Evolutionary conservation across 176 grass and related monocot species (phyloP), one percentile per base, ranked within the genome.

Genomic region (Alopecurus myosuroides): DNA sequence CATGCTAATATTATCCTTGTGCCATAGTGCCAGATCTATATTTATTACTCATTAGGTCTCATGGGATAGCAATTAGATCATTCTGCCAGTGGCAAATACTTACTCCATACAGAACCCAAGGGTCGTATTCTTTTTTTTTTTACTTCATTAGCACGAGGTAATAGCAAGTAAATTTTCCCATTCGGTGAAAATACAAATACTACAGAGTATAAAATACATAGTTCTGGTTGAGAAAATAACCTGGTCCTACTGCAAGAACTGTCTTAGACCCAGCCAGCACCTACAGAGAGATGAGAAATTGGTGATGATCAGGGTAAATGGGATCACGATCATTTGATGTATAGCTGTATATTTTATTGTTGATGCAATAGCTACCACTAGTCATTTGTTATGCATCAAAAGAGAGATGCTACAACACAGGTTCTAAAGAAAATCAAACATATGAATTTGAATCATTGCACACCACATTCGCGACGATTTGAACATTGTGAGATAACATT

Each of bases 161-260:
- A 49, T 58, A 15, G 60, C 88, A 81, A 18, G 11, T 39, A 0
- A 77, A 77, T 78, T 37, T 28, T 33, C 1, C 42, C 6, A 7
- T 0, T 5, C 46, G 18, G 2, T 41, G 36, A 70, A 25, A 45
- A 72, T 4, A 28, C 40, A 28, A 23, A 69, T 2, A 49, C 4
- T 49, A 72, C 42, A 34, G 31, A 28, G 6, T 66, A 62, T 37
- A 26, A 76, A 73, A 29, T 6, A 57, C 31, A 11, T 28, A 36
- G 30, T 63, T 84, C 33, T 76, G 39, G 37, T 1, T 72, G 29
- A 80, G 68, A 55, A 88, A 77, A 66, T 66, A 63, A 97, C 96
- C 96, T 94, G 96, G 93, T 31, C 96, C 96, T 81, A 98, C 88
- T 74, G 96, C 96, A 79, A 98, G 96, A 83, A 98, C 93, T 13